Conservation (phyloP, 495 filamentous ascomycete genomes). For the Parachaetomium inaequale region DNA sequence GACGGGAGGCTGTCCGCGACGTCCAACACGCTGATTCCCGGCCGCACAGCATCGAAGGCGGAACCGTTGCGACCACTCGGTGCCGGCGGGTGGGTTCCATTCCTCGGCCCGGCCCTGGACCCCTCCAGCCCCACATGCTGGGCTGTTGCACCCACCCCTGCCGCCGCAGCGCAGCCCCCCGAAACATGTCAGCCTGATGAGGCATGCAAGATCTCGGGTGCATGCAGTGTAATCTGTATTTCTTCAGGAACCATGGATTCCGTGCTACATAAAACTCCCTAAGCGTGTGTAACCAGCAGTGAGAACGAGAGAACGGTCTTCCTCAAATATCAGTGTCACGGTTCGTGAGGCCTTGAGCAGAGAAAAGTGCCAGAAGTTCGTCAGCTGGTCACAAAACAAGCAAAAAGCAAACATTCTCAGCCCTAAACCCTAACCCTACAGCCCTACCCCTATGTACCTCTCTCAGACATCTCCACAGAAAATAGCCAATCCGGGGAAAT, state of each 20-base stretch:
- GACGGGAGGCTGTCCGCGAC: neutral
- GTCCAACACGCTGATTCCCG: neutral
- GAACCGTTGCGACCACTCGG: neutral
- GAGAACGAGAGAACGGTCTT: no score
- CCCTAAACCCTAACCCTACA: neutral
- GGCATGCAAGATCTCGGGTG: neutral
- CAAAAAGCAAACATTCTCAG: neutral
- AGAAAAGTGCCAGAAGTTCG: no score
- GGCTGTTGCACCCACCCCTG: neutral
- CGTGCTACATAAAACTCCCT: no score
- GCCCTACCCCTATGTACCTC: no score
- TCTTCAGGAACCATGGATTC: neutral
- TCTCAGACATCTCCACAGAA: neutral
- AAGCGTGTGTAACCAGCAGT: no score
- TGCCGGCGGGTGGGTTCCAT: neutral
- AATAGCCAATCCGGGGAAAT: neutral
- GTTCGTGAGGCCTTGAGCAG: no score
- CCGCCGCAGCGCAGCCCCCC: neutral
- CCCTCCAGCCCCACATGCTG: neutral
- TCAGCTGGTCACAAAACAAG: neutral
- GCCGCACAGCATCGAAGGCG: neutral
- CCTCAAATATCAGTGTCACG: no score
- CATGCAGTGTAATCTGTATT: neutral
- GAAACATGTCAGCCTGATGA: neutral
- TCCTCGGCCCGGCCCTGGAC: neutral